These are phyloP conservation scores for Neckera pumila DNA, from an alignment of 225 moss, liverwort and hornwort species.

Conservation along the genomic window DNA sequence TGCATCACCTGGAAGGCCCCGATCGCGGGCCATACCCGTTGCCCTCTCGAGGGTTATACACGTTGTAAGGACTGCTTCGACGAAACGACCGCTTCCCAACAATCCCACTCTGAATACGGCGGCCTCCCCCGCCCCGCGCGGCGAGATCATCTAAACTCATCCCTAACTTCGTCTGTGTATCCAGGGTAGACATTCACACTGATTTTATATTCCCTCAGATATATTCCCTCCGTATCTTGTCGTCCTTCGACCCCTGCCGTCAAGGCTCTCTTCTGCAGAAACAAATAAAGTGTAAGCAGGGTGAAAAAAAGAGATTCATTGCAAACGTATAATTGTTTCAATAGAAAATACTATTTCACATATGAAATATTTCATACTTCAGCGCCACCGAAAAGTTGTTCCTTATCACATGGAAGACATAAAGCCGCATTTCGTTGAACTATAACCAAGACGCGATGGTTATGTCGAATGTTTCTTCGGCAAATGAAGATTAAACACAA, in stretches of 20 bases:
- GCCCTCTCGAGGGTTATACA: constrained; percentile 76
- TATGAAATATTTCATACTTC: neutral
- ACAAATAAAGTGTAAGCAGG: neutral
- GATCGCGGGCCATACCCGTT: constrained; percentile 78
- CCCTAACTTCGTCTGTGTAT: constrained; percentile 96
- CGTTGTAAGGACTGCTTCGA: constrained; percentile 91
- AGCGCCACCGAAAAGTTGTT: neutral
- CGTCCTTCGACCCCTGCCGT: neutral
- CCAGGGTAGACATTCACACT: constrained; percentile 81
- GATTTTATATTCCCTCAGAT: neutral
- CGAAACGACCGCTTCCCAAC: constrained; percentile 87
- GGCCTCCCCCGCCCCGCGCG: constrained; percentile 65
- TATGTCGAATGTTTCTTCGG: neutral
- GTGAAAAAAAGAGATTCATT: neutral
- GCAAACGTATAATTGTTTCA: neutral
- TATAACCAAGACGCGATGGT: neutral
- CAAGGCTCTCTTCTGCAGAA: constrained; percentile 3
- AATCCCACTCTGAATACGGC: constrained; percentile 98
- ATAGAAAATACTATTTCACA: neutral
- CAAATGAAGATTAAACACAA: neutral
- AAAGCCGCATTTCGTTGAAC: neutral
- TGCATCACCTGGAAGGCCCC: constrained; percentile 87
- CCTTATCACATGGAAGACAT: neutral
- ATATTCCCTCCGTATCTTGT: neutral
- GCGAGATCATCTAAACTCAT: constrained; percentile 99